Evolutionary conservation across 75 land plant genomes (phyloP), one percentile per base, ranked within the genome.

Genomic region (Isoetes taiwanensis): DNA sequence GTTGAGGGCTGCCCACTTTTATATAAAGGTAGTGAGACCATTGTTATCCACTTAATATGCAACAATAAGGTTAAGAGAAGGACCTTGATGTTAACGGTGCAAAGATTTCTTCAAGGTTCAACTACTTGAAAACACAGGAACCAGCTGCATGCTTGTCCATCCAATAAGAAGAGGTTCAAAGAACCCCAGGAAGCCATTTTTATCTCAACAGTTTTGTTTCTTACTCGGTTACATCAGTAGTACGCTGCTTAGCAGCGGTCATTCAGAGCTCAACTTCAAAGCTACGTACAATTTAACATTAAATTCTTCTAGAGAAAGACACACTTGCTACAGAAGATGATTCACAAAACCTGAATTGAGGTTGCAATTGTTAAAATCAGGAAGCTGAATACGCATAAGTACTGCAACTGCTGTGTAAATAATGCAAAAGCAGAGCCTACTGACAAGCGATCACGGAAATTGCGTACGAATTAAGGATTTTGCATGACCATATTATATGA

Each of bases 141-240:
- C 26, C 46, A 74, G 72, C 42, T 94, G 99, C 96, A 94, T 84
- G 0, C 90, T 94, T 6, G 86, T 88, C 80, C 84, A 94, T 10
- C 99, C 96, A 75, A 88, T 82, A 30, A 94, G 81, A 59, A 94
- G 80, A 40, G 99, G 99, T 70, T 94, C 99, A 57, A 94, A 81
- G 52, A 94, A 80, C 48, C 99, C 99, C 54, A 87, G 78, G 32
- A 87, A 84, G 55, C 96, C 83, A 46, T 83, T 88, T 65, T 77
- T 79, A 23, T 88, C 78, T 59, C 88, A 90, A 58, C 84, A 69
- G 19, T 69, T 76, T 65, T 94, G 93, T 73, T 84, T 94, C 43
- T 88, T 89, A 54, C 80, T 82, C 32, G 95, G 90, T 94, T 75
- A 86, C 74, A 19, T 94, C 96, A 30, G 80, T 94, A 52, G 89